Evolutionary conservation across 2,329 filamentous ascomycete genomes (phyloP).

Genomic region (Ceratocystis alfenasii): DNA sequence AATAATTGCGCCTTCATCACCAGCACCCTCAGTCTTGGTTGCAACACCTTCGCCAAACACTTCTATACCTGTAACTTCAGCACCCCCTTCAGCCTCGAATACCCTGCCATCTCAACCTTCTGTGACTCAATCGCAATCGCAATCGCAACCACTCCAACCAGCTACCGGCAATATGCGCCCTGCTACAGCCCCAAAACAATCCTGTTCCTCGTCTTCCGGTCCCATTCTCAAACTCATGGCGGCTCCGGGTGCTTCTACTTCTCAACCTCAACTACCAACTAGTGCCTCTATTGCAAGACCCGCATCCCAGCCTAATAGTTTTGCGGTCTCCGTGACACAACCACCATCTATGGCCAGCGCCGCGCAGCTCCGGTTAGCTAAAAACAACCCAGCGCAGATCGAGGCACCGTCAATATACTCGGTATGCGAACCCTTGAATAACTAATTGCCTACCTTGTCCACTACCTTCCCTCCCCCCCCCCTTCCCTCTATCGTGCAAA

Average conservation of each 20-base stretch:
- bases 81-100: neutral
- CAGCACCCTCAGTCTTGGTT: neutral
- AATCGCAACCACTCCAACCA: slow-evolving; percentile 3
- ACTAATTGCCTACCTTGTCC: too few relatives aligned
- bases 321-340: neutral
- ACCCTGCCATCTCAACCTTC: neutral
- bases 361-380: slow-evolving; percentile 25
- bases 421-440: slow-evolving; percentile 31
- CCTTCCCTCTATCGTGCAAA: slow-evolving; percentile 19
- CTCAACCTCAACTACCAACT: neutral
- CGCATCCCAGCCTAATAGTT: neutral
- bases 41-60: neutral
- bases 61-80: neutral
- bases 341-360: neutral
- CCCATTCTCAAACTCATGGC: slow-evolving; percentile 9
- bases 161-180: neutral
- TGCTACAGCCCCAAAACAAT: neutral
- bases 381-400: slow-evolving; percentile 26
- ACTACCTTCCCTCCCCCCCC: neutral
- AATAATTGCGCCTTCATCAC: neutral
- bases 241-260: neutral
- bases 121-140: neutral
- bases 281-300: neutral
- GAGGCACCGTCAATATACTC: slow-evolving; percentile 51
- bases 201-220: neutral